These are phyloP conservation scores for Camelina laxa DNA, from an alignment of 345 rosid genomes.

Conservation along the genomic window DNA sequence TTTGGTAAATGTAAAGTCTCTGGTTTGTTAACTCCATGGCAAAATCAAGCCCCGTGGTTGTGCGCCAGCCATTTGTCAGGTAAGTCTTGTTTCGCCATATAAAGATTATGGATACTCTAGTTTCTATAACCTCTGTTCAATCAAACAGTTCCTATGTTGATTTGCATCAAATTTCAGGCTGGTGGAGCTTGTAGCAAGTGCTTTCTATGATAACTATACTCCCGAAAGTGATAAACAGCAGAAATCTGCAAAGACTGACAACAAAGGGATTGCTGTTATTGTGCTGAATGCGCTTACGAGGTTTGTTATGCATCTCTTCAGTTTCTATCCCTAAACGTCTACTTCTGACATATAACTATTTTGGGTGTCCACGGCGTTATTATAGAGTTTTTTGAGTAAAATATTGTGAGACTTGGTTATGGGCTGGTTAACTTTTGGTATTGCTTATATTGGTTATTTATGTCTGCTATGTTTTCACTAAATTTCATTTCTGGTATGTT, in stretches of 20 bases:
- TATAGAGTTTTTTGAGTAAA: too few relatives aligned
- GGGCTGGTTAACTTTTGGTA: background rate
- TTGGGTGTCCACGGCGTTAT: too few relatives aligned
- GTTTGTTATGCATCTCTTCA: slow-evolving; percentile 36
- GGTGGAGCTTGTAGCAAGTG: slow-evolving; percentile 75
- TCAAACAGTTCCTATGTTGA: background rate
- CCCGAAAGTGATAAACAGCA: slow-evolving; percentile 72
- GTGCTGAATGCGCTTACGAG: slow-evolving; percentile 79
- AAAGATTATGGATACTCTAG: too few relatives aligned
- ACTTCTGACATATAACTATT: too few relatives aligned
- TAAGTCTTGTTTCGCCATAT: too few relatives aligned
- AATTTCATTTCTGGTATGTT: background rate
- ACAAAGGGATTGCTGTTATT: slow-evolving; percentile 72
- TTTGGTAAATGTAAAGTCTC: too few relatives aligned
- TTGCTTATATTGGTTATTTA: background rate
- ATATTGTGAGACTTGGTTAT: slow-evolving; percentile 7
- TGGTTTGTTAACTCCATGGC: too few relatives aligned
- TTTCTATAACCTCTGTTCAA: too few relatives aligned
- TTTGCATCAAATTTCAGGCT: slow-evolving; percentile 48
- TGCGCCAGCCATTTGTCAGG: too few relatives aligned
- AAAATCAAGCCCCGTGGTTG: too few relatives aligned
- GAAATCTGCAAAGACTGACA: slow-evolving; percentile 54
- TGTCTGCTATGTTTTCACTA: background rate
- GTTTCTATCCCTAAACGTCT: too few relatives aligned
- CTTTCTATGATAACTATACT: slow-evolving; percentile 74